Evolutionary conservation across 2,329 filamentous ascomycete species (phyloP).

Genomic region (Alternaria novae-zelandiae): DNA sequence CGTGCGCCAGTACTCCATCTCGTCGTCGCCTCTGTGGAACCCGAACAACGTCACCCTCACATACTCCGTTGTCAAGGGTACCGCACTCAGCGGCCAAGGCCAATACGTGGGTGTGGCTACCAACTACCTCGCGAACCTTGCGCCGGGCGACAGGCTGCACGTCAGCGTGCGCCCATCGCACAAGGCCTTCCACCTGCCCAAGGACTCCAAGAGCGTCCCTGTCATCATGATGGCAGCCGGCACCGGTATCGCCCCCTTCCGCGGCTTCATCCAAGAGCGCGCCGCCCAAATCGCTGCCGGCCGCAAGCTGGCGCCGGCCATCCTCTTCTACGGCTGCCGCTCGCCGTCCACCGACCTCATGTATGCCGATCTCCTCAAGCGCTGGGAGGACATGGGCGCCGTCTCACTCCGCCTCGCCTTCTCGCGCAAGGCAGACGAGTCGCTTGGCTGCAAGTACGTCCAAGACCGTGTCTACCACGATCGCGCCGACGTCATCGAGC

Average conservation of each 20-base stretch:
- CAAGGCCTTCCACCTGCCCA: slow-evolving; percentile 53
- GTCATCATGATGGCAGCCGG: slow-evolving; percentile 51
- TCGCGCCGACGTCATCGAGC: slow-evolving; percentile 50
- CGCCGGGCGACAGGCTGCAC: slow-evolving; percentile 51
- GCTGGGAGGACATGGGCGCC: slow-evolving; percentile 66
- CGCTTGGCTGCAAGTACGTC: slow-evolving; percentile 60
- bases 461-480: slow-evolving; percentile 61
- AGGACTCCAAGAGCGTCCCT: slow-evolving; percentile 49
- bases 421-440: slow-evolving; percentile 53
- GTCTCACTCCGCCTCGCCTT: slow-evolving; percentile 69
- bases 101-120: slow-evolving; percentile 53
- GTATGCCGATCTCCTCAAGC: slow-evolving; percentile 64
- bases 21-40: slow-evolving; percentile 71
- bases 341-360: slow-evolving; percentile 62
- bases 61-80: slow-evolving; percentile 68
- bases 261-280: slow-evolving; percentile 51
- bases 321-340: slow-evolving; percentile 72
- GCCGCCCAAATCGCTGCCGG: slow-evolving; percentile 55
- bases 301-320: slow-evolving; percentile 61
- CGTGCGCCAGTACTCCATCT: slow-evolving; percentile 80
- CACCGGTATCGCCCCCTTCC: slow-evolving; percentile 53
- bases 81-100: slow-evolving; percentile 55
- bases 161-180: slow-evolving; percentile 52
- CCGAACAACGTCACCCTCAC: slow-evolving; percentile 67
- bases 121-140: slow-evolving; percentile 51